Percentiles rank a stretch among this genome's conserved stretches.
phyloP scores from a whole-genome alignment of 768 basidiomycete species.

The Glaciozyma martinii region DNA sequence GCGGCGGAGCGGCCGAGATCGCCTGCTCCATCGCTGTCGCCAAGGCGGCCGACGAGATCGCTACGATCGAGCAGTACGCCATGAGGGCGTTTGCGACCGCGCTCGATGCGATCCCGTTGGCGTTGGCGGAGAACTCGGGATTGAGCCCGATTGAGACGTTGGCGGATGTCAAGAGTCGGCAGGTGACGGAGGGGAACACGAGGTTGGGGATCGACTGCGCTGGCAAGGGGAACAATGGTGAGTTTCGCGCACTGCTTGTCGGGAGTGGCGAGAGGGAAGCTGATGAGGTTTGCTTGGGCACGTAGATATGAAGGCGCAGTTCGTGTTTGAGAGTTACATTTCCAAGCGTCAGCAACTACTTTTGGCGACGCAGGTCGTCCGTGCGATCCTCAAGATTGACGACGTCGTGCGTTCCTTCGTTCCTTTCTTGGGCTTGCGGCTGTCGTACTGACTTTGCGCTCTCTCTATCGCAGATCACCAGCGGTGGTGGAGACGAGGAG shows the following conservation, averaged over 20 bases:
- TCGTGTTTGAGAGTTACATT: conserved; percentile 93
- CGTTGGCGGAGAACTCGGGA: conserved; percentile 95
- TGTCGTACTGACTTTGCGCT: not conserved
- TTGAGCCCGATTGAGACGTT: conserved; percentile 92
- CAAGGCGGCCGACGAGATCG: conserved; percentile 94
- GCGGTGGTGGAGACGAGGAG: not conserved
- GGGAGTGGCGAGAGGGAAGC: not conserved
- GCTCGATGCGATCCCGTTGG: conserved; percentile 87
- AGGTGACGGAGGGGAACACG: conserved; percentile 75
- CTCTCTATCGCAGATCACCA: not conserved
- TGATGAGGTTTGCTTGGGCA: not conserved
- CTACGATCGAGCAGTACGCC: conserved; percentile 96
- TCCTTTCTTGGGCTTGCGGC: not conserved
- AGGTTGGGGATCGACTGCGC: conserved; percentile 88
- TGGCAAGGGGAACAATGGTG: conserved; percentile 75
- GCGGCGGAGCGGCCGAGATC: conserved; percentile 96
- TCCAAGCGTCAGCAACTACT: conserved; percentile 95
- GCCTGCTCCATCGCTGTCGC: conserved; percentile 85
- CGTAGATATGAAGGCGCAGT: conserved; percentile 92
- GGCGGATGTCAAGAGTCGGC: conserved; percentile 87
- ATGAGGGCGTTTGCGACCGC: conserved; percentile 99
- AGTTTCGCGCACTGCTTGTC: conserved; percentile 33
- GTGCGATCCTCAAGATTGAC: conserved; percentile 34
- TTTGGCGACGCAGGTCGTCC: conserved; percentile 76
- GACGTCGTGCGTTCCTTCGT: conserved; percentile 25